Conservation (phyloP, 169 alveolate species). For the Babesia sp. region DNA sequence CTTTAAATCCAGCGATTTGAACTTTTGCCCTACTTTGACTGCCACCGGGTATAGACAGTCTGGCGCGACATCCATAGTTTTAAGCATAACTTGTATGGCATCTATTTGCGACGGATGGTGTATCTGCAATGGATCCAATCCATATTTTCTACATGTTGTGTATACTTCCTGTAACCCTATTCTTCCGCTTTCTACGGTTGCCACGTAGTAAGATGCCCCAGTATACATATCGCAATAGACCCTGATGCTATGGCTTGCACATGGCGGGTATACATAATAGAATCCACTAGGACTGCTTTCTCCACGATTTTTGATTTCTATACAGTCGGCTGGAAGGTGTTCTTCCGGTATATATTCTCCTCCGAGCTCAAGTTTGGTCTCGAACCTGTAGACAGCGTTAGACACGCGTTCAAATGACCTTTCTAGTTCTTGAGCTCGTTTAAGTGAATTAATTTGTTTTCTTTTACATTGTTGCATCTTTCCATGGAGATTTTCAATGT, state of each 20-base stretch:
- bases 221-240: conserved; percentile 85
- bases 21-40: conserved; percentile 39
- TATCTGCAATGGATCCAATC: conserved; percentile 58
- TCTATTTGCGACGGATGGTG: conserved; percentile 57
- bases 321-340: conserved; percentile 81
- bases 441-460: conserved; percentile 40
- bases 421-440: conserved; percentile 48
- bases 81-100: conserved; percentile 44
- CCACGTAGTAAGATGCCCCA: conserved; percentile 82
- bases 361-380: conserved; percentile 33
- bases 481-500: conserved; percentile 43
- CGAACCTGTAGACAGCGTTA: conserved; percentile 37
- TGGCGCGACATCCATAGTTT: conserved; percentile 52
- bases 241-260: conserved; percentile 78
- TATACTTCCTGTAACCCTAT: conserved; percentile 57
- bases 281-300: conserved; percentile 85
- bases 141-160: conserved; percentile 44
- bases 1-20: conserved; percentile 60
- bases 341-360: conserved; percentile 67
- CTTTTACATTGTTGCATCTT: conserved; percentile 53
- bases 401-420: conserved; percentile 21
- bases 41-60: conserved; percentile 60
- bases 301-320: conserved; percentile 74
- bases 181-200: conserved; percentile 65
- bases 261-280: conserved; percentile 81